A percentile compares a stretch with the other conserved stretches of the same genome.
phyloP scores from a whole-genome alignment of 257 asterid genomes.

The Jasminum sambac region DNA sequence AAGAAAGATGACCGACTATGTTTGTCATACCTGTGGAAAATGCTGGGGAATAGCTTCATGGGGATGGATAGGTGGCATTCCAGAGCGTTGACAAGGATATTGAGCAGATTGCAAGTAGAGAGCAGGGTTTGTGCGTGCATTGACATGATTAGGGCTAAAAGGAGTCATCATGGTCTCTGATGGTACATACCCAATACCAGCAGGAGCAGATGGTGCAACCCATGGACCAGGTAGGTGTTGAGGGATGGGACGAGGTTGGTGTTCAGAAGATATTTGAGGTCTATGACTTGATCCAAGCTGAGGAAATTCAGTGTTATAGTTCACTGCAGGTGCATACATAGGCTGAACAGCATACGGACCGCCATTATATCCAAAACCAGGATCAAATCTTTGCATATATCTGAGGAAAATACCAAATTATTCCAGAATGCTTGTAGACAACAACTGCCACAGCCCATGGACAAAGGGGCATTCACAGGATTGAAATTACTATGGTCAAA shows the following conservation, averaged over 20 bases:
- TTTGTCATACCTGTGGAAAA: conserved; percentile 70
- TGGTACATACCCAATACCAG: conserved; percentile 79
- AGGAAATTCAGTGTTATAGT: conserved; percentile 92
- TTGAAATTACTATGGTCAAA: no score
- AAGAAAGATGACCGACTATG: conserved; percentile 11
- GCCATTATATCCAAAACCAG: conserved; percentile 89
- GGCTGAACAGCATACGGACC: conserved; percentile 88
- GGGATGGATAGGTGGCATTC: conserved; percentile 70
- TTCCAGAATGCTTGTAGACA: conserved; percentile 8
- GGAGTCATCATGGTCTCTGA: conserved; percentile 76
- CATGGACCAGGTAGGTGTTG: conserved; percentile 78
- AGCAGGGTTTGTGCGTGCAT: conserved; percentile 57
- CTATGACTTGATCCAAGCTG: conserved; percentile 79
- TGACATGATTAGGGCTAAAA: conserved; percentile 66
- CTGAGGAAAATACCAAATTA: conserved; percentile 37
- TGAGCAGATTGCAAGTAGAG: conserved; percentile 72
- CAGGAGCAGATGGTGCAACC: conserved; percentile 62
- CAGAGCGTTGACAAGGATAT: conserved; percentile 85
- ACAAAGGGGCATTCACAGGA: no score
- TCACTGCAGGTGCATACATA: conserved; percentile 90
- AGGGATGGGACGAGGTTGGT: conserved; percentile 72
- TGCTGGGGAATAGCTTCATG: conserved; percentile 82
- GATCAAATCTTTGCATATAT: conserved; percentile 97
- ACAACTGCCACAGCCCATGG: neutral
- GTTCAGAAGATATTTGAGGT: conserved; percentile 71